Percentiles rank a stretch among this genome's conserved stretches.
Evolutionary conservation across 2,329 filamentous ascomycete species (phyloP).

Genomic region (Mycocentrospora acerina): DNA sequence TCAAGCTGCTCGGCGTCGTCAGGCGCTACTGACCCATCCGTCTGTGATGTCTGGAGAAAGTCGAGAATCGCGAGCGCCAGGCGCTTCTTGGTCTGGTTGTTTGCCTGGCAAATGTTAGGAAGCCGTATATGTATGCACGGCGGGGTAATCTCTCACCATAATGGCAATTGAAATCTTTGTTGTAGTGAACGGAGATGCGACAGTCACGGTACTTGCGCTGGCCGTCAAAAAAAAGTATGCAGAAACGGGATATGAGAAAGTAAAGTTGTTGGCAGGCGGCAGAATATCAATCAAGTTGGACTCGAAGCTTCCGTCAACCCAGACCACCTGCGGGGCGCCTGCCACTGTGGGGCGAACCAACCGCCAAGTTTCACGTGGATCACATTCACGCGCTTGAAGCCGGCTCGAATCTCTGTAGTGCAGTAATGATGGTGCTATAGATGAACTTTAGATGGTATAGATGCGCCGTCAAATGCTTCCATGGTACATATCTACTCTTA

Average conservation of each 20-base stretch:
- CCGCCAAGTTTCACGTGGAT: slow-evolving; percentile 3
- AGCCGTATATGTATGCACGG: slow-evolving; percentile 7
- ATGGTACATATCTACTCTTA: slow-evolving; percentile 34
- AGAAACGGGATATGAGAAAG: slow-evolving; percentile 1
- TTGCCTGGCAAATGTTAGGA: slow-evolving; percentile 36
- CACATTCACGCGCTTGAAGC: neutral
- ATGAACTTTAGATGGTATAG: slow-evolving; percentile 7
- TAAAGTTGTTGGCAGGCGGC: slow-evolving; percentile 6
- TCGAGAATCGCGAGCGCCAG: slow-evolving; percentile 96
- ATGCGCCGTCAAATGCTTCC: slow-evolving; percentile 18
- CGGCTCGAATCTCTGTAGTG: neutral
- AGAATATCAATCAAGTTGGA: slow-evolving; percentile 7
- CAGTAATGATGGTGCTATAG: neutral
- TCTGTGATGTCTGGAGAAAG: slow-evolving; percentile 81
- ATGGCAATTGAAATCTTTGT: slow-evolving; percentile 16
- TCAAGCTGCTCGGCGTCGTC: slow-evolving; percentile 95
- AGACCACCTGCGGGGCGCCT: slow-evolving; percentile 9
- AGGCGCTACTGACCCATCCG: slow-evolving; percentile 81
- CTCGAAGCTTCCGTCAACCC: slow-evolving; percentile 32
- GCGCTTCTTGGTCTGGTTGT: slow-evolving; percentile 67
- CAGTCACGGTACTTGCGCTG: neutral
- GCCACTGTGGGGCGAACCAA: slow-evolving; percentile 24
- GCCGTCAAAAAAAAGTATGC: neutral
- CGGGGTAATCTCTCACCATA: slow-evolving; percentile 30
- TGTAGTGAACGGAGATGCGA: neutral